These are phyloP conservation scores for Cucumis hystrix DNA, from an alignment of 306 rosid species.

Conservation along the genomic window DNA sequence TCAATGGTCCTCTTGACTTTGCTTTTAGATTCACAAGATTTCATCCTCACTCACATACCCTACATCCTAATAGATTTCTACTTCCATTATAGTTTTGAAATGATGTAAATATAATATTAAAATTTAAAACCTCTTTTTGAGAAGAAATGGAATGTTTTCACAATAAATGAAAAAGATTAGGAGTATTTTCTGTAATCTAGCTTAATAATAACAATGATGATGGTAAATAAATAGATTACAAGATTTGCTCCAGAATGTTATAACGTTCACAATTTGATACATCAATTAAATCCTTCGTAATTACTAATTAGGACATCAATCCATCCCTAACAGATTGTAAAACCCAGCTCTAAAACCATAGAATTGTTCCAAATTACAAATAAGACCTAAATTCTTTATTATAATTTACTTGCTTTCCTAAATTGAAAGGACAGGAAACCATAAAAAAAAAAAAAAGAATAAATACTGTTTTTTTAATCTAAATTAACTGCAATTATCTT, in stretches of 20 bases:
- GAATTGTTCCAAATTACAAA: neutral
- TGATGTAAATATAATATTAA: too few relatives aligned
- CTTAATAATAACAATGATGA: neutral
- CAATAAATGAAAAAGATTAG: neutral
- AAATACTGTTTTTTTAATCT: too few relatives aligned
- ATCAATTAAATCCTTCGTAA: neutral
- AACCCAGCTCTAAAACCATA: neutral
- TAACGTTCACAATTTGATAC: neutral
- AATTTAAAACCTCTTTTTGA: too few relatives aligned
- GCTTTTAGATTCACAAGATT: too few relatives aligned
- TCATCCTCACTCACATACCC: too few relatives aligned
- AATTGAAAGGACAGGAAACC: neutral
- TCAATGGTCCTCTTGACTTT: too few relatives aligned
- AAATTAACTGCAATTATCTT: neutral
- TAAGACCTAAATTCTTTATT: neutral
- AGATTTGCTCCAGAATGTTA: neutral
- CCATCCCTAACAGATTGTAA: too few relatives aligned
- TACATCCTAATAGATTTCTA: neutral
- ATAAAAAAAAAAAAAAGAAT: neutral
- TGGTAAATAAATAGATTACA: neutral
- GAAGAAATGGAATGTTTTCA: neutral
- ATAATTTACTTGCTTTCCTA: neutral
- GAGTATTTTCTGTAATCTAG: neutral
- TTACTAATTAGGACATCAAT: too few relatives aligned
- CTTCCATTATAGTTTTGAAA: neutral